phyloP scores from a whole-genome alignment of 1,284 basidiomycete species.

The Leccinum olivaceoglutinosum region DNA sequence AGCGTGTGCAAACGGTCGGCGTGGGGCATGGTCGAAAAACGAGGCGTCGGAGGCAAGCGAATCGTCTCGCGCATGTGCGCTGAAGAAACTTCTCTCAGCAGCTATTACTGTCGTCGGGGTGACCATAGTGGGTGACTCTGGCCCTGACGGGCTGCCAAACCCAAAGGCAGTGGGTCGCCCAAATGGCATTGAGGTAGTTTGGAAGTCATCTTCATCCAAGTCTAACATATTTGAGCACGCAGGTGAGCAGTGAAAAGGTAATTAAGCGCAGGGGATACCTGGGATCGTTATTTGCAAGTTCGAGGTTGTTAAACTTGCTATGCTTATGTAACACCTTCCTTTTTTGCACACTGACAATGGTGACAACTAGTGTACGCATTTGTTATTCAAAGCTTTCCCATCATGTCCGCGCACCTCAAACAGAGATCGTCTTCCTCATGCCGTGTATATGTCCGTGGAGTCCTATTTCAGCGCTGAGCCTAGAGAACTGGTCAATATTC shows the following conservation, averaged over 20 bases:
- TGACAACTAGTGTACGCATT: neutral
- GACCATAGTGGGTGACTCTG: slow-evolving; percentile 58
- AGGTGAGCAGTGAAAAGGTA: slow-evolving; percentile 1
- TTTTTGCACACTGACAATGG: neutral
- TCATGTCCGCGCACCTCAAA: slow-evolving; percentile 23
- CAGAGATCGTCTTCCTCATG: slow-evolving; percentile 22
- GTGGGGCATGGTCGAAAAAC: slow-evolving; percentile 52
- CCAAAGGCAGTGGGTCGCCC: slow-evolving; percentile 45
- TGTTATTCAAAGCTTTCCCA: slow-evolving; percentile 12
- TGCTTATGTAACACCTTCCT: neutral
- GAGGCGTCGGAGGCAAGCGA: slow-evolving; percentile 67
- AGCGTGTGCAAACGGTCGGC: slow-evolving; percentile 58
- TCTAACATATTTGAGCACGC: slow-evolving; percentile 35
- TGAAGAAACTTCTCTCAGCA: slow-evolving; percentile 56
- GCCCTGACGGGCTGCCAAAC: slow-evolving; percentile 41
- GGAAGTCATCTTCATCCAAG: slow-evolving; percentile 68
- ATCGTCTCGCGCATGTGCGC: slow-evolving; percentile 61
- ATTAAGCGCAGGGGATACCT: slow-evolving; percentile 36
- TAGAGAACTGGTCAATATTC: slow-evolving; percentile 1
- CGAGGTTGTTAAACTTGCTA: neutral
- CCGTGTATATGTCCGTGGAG: slow-evolving; percentile 29
- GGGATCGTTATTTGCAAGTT: slow-evolving; percentile 74
- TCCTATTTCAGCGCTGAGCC: slow-evolving; percentile 15
- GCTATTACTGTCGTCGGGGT: slow-evolving; percentile 43
- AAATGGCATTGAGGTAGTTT: slow-evolving; percentile 53